These are phyloP conservation scores for Phlebopus sp. DNA, from an alignment of 1,284 basidiomycete species.

Conservation along the genomic window DNA sequence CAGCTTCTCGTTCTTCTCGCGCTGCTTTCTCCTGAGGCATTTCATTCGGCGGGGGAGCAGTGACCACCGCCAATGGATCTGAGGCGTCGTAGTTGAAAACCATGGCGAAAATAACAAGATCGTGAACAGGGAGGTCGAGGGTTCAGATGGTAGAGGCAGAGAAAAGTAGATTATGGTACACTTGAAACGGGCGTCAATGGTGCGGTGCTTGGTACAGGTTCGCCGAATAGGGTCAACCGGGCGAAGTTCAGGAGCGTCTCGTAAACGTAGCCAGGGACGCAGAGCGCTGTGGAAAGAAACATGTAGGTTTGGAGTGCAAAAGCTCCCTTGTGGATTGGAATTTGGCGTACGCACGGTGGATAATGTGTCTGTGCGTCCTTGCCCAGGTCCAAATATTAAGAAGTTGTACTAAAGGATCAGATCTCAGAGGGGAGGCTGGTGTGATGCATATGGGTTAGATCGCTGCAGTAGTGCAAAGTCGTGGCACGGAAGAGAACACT, in stretches of 20 bases:
- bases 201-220: not conserved
- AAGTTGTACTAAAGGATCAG: too few species aligned
- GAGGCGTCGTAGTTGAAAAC: conserved; percentile 31
- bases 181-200: not conserved
- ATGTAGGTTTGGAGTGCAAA: not conserved
- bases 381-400: too few species aligned
- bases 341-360: too few species aligned
- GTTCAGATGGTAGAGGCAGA: not conserved
- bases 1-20: conserved; percentile 49
- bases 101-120: conserved; percentile 13
- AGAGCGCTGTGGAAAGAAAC: not conserved
- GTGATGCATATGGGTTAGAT: too few species aligned
- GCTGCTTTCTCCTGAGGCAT: conserved; percentile 38
- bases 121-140: not conserved
- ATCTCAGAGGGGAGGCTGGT: too few species aligned
- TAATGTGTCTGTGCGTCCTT: too few species aligned
- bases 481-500: too few species aligned
- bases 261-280: conserved; percentile 3
- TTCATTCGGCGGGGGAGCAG: conserved; percentile 52
- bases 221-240: not conserved
- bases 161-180: conserved; percentile 1
- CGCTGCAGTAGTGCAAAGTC: too few species aligned
- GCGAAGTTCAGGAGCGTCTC: not conserved
- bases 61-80: conserved; percentile 52
- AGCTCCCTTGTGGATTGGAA: not conserved